phyloP scores from a whole-genome alignment of 2,329 filamentous ascomycete species.

The Xylaria sp. region DNA sequence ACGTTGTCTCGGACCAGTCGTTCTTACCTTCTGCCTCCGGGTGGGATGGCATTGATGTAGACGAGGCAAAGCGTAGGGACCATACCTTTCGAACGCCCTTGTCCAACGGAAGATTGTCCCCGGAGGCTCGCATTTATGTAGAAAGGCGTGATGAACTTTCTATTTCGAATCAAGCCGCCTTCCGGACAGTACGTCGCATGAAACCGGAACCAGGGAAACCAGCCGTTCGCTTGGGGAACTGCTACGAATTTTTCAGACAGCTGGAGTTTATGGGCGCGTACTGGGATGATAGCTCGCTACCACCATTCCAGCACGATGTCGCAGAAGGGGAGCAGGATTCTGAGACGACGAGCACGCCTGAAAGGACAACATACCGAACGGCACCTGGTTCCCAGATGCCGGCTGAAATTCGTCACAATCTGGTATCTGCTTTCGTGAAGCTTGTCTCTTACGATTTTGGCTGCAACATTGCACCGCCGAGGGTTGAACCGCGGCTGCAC shows the following conservation, averaged over 20 bases:
- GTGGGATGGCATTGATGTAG: conserved; percentile 62
- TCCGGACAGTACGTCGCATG: conserved; percentile 70
- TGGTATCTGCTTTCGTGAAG: conserved; percentile 71
- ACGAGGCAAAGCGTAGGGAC: conserved; percentile 63
- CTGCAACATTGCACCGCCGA: conserved; percentile 68
- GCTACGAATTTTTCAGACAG: conserved; percentile 74
- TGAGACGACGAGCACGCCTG: conserved; percentile 22
- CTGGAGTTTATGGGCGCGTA: conserved; percentile 68
- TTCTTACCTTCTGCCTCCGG: conserved; percentile 64
- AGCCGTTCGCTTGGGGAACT: conserved; percentile 68
- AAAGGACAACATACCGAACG: conserved; percentile 57
- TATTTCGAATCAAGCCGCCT: conserved; percentile 67
- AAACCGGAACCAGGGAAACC: conserved; percentile 64
- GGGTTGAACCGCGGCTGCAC: conserved; percentile 69
- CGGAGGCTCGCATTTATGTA: conserved; percentile 67
- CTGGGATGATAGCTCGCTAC: conserved; percentile 70
- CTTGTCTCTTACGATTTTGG: conserved; percentile 74
- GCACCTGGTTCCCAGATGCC: conserved; percentile 67
- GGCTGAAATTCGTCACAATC: conserved; percentile 65
- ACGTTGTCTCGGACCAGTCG: conserved; percentile 65
- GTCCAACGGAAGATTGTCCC: conserved; percentile 65
- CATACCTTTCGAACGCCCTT: conserved; percentile 60
- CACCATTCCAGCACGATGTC: conserved; percentile 35
- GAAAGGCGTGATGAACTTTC: conserved; percentile 69
- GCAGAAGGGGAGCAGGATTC: conserved; percentile 36